Conservation (phyloP, 768 basidiomycete species). For the Jaapia argillacea region DNA sequence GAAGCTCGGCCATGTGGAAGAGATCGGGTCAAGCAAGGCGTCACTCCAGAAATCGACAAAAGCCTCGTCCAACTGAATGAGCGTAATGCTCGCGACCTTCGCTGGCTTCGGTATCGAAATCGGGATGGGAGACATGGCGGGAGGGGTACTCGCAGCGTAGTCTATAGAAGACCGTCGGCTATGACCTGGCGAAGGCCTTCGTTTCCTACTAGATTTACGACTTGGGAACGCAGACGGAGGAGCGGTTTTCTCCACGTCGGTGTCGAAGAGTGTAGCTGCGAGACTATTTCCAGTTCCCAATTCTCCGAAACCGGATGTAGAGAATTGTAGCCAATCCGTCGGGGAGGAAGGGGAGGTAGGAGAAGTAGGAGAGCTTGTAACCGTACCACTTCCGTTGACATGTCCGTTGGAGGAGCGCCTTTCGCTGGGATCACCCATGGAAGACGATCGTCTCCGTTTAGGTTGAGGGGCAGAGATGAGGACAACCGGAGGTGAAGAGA, state of each 20-base stretch:
- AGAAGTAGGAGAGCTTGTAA: constrained; percentile 18
- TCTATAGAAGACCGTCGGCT: constrained; percentile 17
- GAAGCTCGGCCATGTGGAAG: constrained; percentile 57
- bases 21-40: constrained; percentile 58
- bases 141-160: constrained; percentile 3
- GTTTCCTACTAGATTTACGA: constrained; percentile 5
- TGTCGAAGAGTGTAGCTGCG: constrained; percentile 46
- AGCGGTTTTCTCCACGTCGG: constrained; percentile 44
- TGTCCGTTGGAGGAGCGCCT: constrained; percentile 18
- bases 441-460: constrained; percentile 12
- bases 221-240: constrained; percentile 16
- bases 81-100: constrained; percentile 31
- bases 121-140: neutral
- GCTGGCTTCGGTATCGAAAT: constrained; percentile 16
- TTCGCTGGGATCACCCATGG: constrained; percentile 1
- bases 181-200: constrained; percentile 4
- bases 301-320: constrained; percentile 46
- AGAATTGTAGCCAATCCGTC: constrained; percentile 62
- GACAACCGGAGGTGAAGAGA: constrained; percentile 10
- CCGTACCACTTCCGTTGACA: no score
- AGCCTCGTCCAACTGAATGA: constrained; percentile 66
- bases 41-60: constrained; percentile 82
- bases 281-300: constrained; percentile 34
- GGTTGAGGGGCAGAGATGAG: constrained; percentile 9
- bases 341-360: constrained; percentile 20